A percentile compares a stretch with the other conserved stretches of the same genome.
phyloP scores from a whole-genome alignment of 176 grass and related monocot species.

The Bolboschoenus planiculmis region DNA sequence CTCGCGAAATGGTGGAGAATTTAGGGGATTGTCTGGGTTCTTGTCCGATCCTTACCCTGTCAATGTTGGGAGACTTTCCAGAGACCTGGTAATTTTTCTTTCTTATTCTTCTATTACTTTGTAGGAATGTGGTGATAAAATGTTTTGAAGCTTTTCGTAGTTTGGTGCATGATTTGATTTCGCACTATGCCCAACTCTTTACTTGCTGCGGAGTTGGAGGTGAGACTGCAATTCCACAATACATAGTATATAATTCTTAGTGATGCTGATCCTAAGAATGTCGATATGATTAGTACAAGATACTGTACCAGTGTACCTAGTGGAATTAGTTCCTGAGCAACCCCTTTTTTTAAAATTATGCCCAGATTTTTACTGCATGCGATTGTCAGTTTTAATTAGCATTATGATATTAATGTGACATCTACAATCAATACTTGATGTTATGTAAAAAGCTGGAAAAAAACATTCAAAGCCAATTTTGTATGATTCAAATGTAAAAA shows the following conservation, averaged over 20 bases:
- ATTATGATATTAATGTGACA: background rate
- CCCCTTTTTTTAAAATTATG: background rate
- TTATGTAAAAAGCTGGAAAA: background rate
- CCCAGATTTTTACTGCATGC: background rate
- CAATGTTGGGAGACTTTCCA: slow-evolving; percentile 14
- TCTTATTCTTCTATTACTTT: background rate
- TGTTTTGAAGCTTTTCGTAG: background rate
- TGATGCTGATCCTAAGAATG: background rate
- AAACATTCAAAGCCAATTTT: background rate
- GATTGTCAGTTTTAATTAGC: background rate
- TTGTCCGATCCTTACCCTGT: slow-evolving; percentile 23
- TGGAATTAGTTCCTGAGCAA: background rate
- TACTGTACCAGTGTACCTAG: background rate
- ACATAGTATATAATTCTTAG: background rate
- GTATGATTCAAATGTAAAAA: background rate
- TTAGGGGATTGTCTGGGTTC: slow-evolving; percentile 20
- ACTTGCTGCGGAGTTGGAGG: background rate
- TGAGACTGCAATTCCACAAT: background rate
- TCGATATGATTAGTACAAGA: background rate
- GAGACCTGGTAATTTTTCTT: slow-evolving; percentile 25
- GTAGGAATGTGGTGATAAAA: background rate
- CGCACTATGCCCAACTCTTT: background rate
- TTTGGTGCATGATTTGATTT: background rate
- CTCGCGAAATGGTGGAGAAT: slow-evolving; percentile 1
- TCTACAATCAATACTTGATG: background rate